Evolutionary conservation across 2,329 filamentous ascomycete species (phyloP), one percentile per base, ranked within the genome.

Genomic region (Cercospora sp.): DNA sequence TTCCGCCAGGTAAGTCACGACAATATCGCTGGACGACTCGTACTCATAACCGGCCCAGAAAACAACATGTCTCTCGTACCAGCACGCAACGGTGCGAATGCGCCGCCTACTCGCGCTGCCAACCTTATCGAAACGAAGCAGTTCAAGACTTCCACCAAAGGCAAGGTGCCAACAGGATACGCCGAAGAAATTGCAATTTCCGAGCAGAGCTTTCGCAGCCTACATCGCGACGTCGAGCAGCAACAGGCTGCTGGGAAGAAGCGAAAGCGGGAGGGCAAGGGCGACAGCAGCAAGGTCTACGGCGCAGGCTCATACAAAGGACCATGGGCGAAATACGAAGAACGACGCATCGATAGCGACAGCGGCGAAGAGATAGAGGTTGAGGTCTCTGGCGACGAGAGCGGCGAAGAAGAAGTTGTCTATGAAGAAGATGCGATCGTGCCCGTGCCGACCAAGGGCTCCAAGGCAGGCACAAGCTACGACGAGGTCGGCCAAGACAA

Each of bases 221-320:
- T 95, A 72, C 94, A 97, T 78, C 90, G 93, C 66, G 93, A 93
- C 1, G 87, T 95, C 69, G 86, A 89, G 74, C 84, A 84, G 69
- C 71, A 73, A 59, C 71, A 75, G 21, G 71, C 74, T 2, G 74
- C 74, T 1, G 84, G 87, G 73, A 97, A 96, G 80, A 91, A 91
- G 71, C 84, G 89, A n/a, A 91, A 90, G 74, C 86, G 95, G 69
- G 93, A 98, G 80, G 88, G 84, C 73, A 97, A 95, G 77, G 95
- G 95, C 59, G 89, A 94, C 77, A 88, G 93, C 51, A 88, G 89
- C 18, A 86, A 97, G 45, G 90, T 94, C 0, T 94, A 97, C 75
- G 95, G 95, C 0, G 89, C 93, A 7, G 90, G 90, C 64, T 90
- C 93, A 57, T 99, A 99, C 80, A 87, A 97, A 43, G 96, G 96